phyloP scores from a whole-genome alignment of 305 asterid genomes.

The Ilex paraguariensis region DNA sequence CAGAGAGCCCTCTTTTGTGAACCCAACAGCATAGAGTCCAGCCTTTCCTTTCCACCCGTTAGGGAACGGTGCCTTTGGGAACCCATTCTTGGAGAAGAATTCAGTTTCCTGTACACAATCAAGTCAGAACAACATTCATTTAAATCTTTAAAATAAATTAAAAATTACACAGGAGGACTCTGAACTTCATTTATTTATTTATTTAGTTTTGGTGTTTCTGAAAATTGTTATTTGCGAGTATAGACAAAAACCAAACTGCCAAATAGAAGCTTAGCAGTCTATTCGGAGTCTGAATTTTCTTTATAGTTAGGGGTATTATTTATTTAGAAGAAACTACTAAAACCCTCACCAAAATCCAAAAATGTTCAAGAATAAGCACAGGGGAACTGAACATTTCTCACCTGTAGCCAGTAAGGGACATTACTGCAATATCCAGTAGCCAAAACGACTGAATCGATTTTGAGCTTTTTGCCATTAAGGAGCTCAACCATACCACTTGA shows the following conservation, averaged over 20 bases:
- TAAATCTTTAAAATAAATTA: too few species aligned
- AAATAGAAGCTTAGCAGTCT: not conserved
- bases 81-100: constrained; percentile 37
- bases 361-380: too few species aligned
- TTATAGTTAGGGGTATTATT: too few species aligned
- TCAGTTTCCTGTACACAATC: constrained; percentile 28
- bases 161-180: too few species aligned
- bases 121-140: not conserved
- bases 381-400: constrained; percentile 16
- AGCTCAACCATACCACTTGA: constrained; percentile 43
- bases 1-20: constrained; percentile 51
- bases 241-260: not conserved
- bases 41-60: constrained; percentile 44
- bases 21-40: constrained; percentile 44
- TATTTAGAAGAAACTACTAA: too few species aligned
- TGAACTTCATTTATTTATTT: too few species aligned
- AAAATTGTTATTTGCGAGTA: too few species aligned
- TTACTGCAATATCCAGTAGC: constrained; percentile 94
- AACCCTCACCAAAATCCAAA: too few species aligned
- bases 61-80: constrained; percentile 40
- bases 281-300: too few species aligned
- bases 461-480: constrained; percentile 36
- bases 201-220: too few species aligned
- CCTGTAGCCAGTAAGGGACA: constrained; percentile 90
- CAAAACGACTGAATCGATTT: constrained; percentile 56